Evolutionary conservation across 2,329 filamentous ascomycete species (phyloP).

Genomic region (Aspergillus brunneoviolaceus): DNA sequence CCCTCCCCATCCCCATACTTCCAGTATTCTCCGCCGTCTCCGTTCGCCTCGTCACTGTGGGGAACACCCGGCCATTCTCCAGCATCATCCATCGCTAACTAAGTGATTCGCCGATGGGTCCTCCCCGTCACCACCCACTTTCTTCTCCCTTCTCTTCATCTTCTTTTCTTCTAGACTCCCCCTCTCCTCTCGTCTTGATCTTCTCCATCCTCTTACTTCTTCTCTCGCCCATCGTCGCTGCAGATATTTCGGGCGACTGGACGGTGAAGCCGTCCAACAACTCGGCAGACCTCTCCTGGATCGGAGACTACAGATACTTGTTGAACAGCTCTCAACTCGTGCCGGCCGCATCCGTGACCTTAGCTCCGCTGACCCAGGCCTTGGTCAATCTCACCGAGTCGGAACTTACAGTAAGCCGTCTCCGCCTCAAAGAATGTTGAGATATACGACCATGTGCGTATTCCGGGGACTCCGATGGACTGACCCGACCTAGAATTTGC

Average conservation of each 20-base stretch:
- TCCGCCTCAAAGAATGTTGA: neutral
- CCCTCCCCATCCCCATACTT: neutral
- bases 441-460: neutral
- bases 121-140: slow-evolving; percentile 12
- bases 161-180: slow-evolving; percentile 7
- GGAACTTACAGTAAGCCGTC: slow-evolving; percentile 25
- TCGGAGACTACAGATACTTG: slow-evolving; percentile 22
- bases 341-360: slow-evolving; percentile 17
- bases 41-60: slow-evolving; percentile 27
- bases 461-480: neutral
- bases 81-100: slow-evolving; percentile 6
- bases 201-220: slow-evolving; percentile 15
- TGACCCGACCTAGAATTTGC: slow-evolving; percentile 24
- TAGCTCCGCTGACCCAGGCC: slow-evolving; percentile 30
- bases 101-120: slow-evolving; percentile 14
- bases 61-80: slow-evolving; percentile 16
- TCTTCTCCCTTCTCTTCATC: slow-evolving; percentile 9
- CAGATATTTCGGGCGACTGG: slow-evolving; percentile 19
- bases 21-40: slow-evolving; percentile 22
- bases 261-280: slow-evolving; percentile 32
- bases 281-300: slow-evolving; percentile 25
- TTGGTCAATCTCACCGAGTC: slow-evolving; percentile 20
- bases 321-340: slow-evolving; percentile 23
- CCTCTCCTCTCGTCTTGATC: slow-evolving; percentile 10
- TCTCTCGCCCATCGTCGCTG: slow-evolving; percentile 14